These are phyloP conservation scores for Hypoxylon rickii DNA, from an alignment of 495 filamentous ascomycete species.

Conservation along the genomic window DNA sequence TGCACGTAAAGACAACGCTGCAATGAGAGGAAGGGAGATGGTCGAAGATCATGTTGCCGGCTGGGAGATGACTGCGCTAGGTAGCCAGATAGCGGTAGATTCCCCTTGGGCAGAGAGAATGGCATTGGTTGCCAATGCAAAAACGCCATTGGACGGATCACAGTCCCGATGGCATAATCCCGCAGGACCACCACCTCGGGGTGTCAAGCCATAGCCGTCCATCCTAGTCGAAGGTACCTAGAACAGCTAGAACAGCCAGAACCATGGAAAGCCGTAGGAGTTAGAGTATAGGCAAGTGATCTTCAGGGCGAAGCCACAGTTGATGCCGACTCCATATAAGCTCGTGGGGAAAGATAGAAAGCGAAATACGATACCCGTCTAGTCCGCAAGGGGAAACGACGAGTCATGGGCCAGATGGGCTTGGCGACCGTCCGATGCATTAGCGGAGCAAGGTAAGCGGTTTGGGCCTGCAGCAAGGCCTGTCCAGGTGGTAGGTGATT, in stretches of 20 bases:
- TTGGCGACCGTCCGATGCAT: constrained; percentile 15
- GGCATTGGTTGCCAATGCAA: constrained; percentile 1
- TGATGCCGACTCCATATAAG: constrained; percentile 8
- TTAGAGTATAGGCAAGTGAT: constrained; percentile 15
- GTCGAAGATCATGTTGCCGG: constrained; percentile 6
- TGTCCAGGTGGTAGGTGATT: constrained; percentile 11
- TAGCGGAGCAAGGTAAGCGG: not conserved
- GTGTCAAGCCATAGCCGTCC: constrained; percentile 5
- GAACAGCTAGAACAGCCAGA: too few species aligned
- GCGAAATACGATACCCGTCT: constrained; percentile 19
- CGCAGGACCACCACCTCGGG: constrained; percentile 5
- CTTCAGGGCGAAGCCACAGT: constrained; percentile 19
- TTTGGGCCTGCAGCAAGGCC: not conserved
- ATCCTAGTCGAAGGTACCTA: constrained; percentile 4
- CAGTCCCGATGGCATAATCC: constrained; percentile 1
- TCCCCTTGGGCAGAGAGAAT: not conserved
- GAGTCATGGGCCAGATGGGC: constrained; percentile 19
- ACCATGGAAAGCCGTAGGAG: constrained; percentile 16
- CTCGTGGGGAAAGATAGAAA: constrained; percentile 20
- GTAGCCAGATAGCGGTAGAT: not conserved
- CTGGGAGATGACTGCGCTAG: constrained; percentile 1
- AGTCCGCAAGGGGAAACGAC: constrained; percentile 24
- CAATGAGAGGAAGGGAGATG: constrained; percentile 1
- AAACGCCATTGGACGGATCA: constrained; percentile 1
- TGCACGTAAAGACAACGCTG: constrained; percentile 11